Conservation (phyloP, 306 rosid species). For the Cyclanthera cordifolia region DNA sequence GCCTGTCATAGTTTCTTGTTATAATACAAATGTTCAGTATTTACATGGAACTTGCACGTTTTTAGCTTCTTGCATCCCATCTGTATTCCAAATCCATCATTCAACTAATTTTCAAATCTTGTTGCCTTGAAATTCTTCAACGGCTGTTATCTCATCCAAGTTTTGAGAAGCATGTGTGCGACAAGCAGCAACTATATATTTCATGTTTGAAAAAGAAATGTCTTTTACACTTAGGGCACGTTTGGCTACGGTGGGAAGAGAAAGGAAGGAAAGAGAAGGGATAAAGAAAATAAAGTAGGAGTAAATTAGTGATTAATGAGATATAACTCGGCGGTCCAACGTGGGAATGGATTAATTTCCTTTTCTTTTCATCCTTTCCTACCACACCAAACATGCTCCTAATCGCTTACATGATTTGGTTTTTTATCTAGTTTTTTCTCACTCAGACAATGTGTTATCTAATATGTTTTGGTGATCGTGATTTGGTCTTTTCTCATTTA, state of each 20-base stretch:
- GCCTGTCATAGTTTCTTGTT: not conserved
- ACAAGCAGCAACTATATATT: not conserved
- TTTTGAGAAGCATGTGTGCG: not conserved
- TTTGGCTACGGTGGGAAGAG: no score
- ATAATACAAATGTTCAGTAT: not conserved
- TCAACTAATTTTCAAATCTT: not conserved
- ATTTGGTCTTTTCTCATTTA: constrained; percentile 29
- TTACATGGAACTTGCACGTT: not conserved
- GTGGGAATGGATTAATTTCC: no score
- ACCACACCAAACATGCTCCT: no score
- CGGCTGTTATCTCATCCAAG: not conserved
- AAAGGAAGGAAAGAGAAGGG: no score
- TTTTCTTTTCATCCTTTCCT: no score
- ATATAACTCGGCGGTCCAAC: no score
- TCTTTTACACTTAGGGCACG: not conserved
- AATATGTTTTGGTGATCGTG: no score
- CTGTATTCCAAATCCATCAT: not conserved
- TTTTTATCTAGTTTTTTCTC: no score
- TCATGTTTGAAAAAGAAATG: not conserved
- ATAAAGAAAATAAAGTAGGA: no score
- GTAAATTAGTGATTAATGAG: no score
- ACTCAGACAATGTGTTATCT: no score
- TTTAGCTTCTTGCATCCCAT: not conserved
- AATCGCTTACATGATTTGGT: no score
- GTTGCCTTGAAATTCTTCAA: not conserved